Conservation (phyloP, 768 basidiomycete species). For the Glaciozyma martinii region DNA sequence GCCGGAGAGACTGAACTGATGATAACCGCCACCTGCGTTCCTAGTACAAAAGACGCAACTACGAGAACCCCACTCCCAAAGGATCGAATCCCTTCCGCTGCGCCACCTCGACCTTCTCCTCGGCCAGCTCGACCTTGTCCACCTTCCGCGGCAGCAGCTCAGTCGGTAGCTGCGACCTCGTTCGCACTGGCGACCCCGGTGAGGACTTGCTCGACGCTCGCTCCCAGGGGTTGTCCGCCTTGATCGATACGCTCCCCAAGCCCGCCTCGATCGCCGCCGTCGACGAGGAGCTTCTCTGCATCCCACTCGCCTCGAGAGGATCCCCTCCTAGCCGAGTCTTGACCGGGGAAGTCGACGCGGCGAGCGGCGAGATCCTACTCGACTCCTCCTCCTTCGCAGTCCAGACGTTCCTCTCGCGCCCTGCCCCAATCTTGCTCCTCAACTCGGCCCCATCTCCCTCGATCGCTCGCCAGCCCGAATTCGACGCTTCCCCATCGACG, state of each 20-base stretch:
- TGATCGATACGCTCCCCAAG: background rate
- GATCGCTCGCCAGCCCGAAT: background rate
- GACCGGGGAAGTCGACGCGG: background rate
- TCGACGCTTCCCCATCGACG: background rate
- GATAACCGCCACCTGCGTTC: too few species aligned
- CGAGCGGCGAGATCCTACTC: background rate
- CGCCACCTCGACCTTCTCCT: too few species aligned
- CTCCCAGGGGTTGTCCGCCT: background rate
- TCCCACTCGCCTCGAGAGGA: background rate
- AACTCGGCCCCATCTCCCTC: background rate
- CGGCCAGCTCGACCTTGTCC: background rate
- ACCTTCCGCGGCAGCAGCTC: background rate
- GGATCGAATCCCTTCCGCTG: background rate
- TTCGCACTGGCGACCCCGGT: background rate
- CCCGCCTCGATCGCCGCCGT: background rate
- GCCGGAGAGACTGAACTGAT: too few species aligned
- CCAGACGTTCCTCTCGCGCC: background rate
- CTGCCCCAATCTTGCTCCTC: background rate
- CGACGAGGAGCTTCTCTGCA: background rate
- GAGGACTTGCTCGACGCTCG: background rate
- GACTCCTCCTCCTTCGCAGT: background rate
- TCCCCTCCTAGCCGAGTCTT: background rate
- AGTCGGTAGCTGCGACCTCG: background rate
- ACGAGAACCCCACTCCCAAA: conserved; percentile 3
- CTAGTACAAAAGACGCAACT: background rate